Percentiles rank a stretch among this genome's conserved stretches.
phyloP scores from a whole-genome alignment of 148 eudicot genomes.

The Dysphania ambrosioides region DNA sequence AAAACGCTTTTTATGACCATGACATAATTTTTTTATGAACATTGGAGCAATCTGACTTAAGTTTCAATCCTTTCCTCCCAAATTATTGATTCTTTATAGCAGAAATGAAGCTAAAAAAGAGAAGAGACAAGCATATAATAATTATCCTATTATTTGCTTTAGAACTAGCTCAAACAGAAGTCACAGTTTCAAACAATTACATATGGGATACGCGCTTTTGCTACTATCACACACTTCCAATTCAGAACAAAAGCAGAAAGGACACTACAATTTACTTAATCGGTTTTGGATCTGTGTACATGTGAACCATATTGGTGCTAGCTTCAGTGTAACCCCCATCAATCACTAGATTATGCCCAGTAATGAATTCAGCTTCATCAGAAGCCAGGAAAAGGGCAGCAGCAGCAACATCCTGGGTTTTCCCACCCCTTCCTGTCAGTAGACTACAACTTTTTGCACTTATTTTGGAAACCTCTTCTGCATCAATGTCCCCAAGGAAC shows the following conservation, averaged over 20 bases:
- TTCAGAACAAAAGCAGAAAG: not conserved
- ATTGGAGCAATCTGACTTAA: no score
- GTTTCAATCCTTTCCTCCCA: not conserved
- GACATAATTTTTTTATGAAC: not conserved
- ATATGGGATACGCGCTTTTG: not conserved
- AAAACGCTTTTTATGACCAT: no score
- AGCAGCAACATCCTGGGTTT: constrained; percentile 41
- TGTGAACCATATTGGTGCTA: constrained; percentile 35
- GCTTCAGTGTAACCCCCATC: constrained; percentile 73
- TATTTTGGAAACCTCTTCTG: constrained; percentile 44
- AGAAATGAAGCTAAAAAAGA: not conserved
- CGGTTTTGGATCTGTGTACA: constrained; percentile 33
- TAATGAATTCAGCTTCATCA: constrained; percentile 57
- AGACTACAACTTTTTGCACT: constrained; percentile 54
- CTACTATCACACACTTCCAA: not conserved
- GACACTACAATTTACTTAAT: not conserved
- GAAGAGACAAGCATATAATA: not conserved
- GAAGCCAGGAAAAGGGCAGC: constrained; percentile 59
- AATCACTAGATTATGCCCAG: constrained; percentile 65
- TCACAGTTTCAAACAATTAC: not conserved
- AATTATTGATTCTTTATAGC: no score
- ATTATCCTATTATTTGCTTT: not conserved
- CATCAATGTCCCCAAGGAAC: constrained; percentile 26
- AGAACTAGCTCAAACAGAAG: not conserved
- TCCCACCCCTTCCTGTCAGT: constrained; percentile 36